Evolutionary conservation across 768 basidiomycete genomes (phyloP), one percentile per base, ranked within the genome.

Genomic region (Leccinum rimulosum): DNA sequence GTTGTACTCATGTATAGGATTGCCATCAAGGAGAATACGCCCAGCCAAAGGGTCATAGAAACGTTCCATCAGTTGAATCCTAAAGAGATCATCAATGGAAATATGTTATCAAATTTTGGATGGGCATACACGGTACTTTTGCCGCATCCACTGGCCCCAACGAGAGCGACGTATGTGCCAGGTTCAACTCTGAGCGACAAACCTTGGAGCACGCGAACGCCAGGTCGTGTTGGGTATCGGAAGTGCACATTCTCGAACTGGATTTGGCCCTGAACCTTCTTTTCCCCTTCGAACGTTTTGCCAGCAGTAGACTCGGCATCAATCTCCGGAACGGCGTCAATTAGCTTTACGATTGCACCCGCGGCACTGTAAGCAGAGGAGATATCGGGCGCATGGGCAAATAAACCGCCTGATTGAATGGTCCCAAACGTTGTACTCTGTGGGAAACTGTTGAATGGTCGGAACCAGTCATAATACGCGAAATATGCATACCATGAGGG

Each of bases 211-310:
- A 98, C 93, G 52, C 89, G 88, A n/a, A 92, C 86, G 65, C 84
- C 84, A 47, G 91, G 89, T 47, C 95, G 81, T 8, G 91, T 91
- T 1, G 95, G 95, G 75, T 97, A 97, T 17, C 91, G 84, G 83
- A 98, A 97, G 70, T 87, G 84, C 33, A 96, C 81, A 61, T 88
- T 81, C 70, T 94, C 87, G 63, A 96, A 83, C 27, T 80, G 82
- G 59, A 96, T 84, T 60, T 84, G 85, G 14, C 91, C 90, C 33
- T 73, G 68, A 31, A 81, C 77, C 17, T 74, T 72, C 15, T 74
- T 65, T 27, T 35, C 33, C 33, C 72, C 68, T 40, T 82, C 77
- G 27, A 87, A 64, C 0, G 64, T 65, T 68, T 84, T 85, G 57
- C 90, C 90, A 52, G 82, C 84, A 3, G 77, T 73, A 1, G 87